Evolutionary conservation across 805 yeast genomes (phyloP), one percentile per base, ranked within the genome.

Genomic region (Priceomyces medius): DNA sequence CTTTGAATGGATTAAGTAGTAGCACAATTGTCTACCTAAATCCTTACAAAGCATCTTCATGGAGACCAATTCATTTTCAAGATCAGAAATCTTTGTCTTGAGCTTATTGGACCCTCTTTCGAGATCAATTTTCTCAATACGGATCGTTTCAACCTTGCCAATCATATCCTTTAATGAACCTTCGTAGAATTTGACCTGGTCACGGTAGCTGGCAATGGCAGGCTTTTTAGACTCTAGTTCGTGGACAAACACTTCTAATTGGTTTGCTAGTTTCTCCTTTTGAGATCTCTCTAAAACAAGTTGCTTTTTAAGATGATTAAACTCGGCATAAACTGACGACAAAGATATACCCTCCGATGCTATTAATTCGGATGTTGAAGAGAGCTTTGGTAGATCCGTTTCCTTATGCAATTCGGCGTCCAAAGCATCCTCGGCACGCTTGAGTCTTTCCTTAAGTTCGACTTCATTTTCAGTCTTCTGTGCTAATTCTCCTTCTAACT

Each of bases 201-300:
- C 62, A 73, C 81, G 51, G 81, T 85, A 39, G 81, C 83, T 63
- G 68, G 72, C 77, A 35, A 91, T 74, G 2, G 83, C 67, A 0
- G 98, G 97, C 41, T 87, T 81, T 53, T 85, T 82, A 21, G 77
- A 72, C 53, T 88, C 95, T 46, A 90, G 68, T 59, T 89, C 97
- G 14, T 73, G 71, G 23, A 89, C 79, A 49, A 91, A 81, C 1
- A 73, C 68, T 50, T 85, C 83, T 43, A 90, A 69, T 59, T 88
- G 91, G 26, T 68, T 61, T 41, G 89, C 85, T 44, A 91, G 70
- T 41, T 77, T 74, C 43, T 79, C 81, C 50, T 86, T 88, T 39
- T 85, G 83, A 13, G 82, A 73, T 51, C 81, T 78, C 60, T 88
- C 96, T 40, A 79, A 74, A 2, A 79, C 72, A 37, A 87, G 66